Base-by-base conservation (phyloP, 805 yeast genomes). In the Metschnikowia drakensbergensis region DNA sequence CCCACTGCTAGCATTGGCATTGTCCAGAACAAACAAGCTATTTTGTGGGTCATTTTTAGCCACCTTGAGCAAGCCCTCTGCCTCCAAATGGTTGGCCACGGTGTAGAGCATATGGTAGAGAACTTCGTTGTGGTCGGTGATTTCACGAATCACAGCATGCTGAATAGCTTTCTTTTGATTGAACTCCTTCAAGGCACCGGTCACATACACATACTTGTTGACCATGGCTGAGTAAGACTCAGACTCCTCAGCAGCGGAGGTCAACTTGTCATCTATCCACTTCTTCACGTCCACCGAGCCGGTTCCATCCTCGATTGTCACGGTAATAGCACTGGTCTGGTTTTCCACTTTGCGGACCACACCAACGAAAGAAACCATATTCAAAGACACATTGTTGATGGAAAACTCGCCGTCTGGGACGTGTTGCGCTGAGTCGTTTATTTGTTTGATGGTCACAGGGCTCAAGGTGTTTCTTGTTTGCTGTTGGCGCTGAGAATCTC, bases 261-360 rank as follows among this genome's bases (percentile, higher is more conserved):
- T 47, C n/a, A 63, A 49, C 25, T 63, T 55, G 37, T 59, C 62
- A 34, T 63, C 71, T 13, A 68, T 60, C 92, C 92, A 86, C 53
- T 77, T 77, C 58, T 85, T 76, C 42, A 86, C 75, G 26, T 82
- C 84, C 5, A 83, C 71, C 26, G 62, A 54, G 0, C 89, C 66
- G 46, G 94, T 83, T 8, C 94, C 92, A 62, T 86, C 95, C 59
- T 86, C 94, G n/a, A 86, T 60, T 17, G 82, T 80, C 39, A 84
- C 62, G 22, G 68, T 66, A 28, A 83, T 66, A 37, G 81, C 80
- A 6, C 84, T 72, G 1, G 86, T 76, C 50, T 76, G 77, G 50
- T 82, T 82, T 2, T 75, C 74, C 11, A 84, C 79, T 50, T 80
- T 81, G 60, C 92, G 75, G n/a, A 86, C 71, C 22, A 86, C 81